Evolutionary conservation across 2,329 filamentous ascomycete genomes (phyloP), one percentile per base, ranked within the genome.

Genomic region (Fusarium napiforme): DNA sequence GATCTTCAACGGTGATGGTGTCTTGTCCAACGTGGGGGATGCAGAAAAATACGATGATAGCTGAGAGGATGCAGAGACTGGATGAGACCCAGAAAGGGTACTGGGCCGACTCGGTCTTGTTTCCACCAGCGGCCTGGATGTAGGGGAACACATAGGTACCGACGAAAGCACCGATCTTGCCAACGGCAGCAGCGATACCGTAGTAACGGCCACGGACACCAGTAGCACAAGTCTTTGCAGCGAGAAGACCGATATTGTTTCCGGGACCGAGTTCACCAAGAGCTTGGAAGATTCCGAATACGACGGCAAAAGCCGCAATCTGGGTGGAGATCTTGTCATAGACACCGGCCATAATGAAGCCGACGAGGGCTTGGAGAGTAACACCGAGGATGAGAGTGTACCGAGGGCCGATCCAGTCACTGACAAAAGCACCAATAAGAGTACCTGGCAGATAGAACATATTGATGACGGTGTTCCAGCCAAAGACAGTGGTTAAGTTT

Each of bases 51-150:
- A 85, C 76, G 16, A 84, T 80, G 9, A 71, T 82, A 1, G 93
- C 94, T 5, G 91, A 92, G 55, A 97, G 85, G n/a, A 97, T 82
- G 75, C 93, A 96, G 62, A 97, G 82, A 30, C 89, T 85, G 43
- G 91, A 93, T 4, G 91, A 92, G n/a, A 98, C 93, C 81, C 91
- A 97, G 84, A 97, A 98, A 0, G 95, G 95, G 75, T 97, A 94
- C 79, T 97, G 94, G 2, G 93, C 93, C 9, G 87, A 86, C 26
- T 89, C 83, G 0, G 83, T 82, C 60, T 87, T 84, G 61, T 85
- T 79, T 2, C 87, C 87, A 14, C 89, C 90, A 1, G 89, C 90
- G 0, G 87, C 87, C 57, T 90, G 86, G 63, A 95, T 92, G 67
- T 94, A 89, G 0, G 92, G 92, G 78, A 96, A 94, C 18, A 96